phyloP scores from a whole-genome alignment of 768 basidiomycete species.

The Russula lepida region DNA sequence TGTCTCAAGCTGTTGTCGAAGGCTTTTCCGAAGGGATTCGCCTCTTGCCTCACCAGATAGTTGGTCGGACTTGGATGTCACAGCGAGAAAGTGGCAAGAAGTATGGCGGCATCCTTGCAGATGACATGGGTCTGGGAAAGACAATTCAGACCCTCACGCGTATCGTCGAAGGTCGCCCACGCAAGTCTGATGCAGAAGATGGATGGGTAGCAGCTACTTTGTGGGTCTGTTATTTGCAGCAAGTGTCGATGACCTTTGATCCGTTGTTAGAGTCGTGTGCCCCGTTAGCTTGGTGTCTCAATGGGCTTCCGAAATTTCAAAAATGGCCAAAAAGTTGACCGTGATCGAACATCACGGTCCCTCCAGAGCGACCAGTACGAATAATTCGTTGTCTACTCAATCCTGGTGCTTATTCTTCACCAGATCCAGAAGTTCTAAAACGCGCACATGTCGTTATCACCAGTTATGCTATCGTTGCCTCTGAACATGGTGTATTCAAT shows the following conservation, averaged over 20 bases:
- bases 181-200: slow-evolving; percentile 56
- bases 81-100: slow-evolving; percentile 74
- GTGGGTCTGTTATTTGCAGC: slow-evolving; percentile 34
- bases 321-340: slow-evolving; percentile 54
- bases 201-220: slow-evolving; percentile 68
- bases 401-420: neutral
- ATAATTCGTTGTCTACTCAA: neutral
- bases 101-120: slow-evolving; percentile 82
- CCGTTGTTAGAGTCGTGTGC: slow-evolving; percentile 59
- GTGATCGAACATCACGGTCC: slow-evolving; percentile 84
- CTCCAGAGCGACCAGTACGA: slow-evolving; percentile 56
- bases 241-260: neutral
- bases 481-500: slow-evolving; percentile 55
- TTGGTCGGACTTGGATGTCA: slow-evolving; percentile 82
- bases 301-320: slow-evolving; percentile 81
- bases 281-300: slow-evolving; percentile 84
- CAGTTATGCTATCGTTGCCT: slow-evolving; percentile 76
- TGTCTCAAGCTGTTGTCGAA: slow-evolving; percentile 60
- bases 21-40: slow-evolving; percentile 65
- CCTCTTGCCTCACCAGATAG: slow-evolving; percentile 81
- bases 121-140: slow-evolving; percentile 86
- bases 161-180: slow-evolving; percentile 75
- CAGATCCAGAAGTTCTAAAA: slow-evolving; percentile 48
- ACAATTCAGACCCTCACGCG: slow-evolving; percentile 87
- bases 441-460: slow-evolving; percentile 72